Base-by-base conservation (phyloP, 2,329 filamentous ascomycete species). In the Aspergillus carbonarius region DNA sequence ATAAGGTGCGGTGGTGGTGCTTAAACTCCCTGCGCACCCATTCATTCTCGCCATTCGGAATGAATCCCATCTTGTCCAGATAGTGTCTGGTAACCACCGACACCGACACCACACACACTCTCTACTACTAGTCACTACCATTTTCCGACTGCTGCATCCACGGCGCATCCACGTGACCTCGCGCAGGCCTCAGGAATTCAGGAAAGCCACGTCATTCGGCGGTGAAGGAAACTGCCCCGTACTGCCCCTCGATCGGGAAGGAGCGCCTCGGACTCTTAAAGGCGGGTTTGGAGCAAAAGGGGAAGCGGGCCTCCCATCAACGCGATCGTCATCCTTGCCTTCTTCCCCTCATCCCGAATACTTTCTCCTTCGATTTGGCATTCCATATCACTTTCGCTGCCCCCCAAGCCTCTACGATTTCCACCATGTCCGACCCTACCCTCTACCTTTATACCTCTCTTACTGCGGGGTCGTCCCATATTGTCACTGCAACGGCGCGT, bases 371-470 rank as follows among this genome's bases (percentile, higher is more conserved):
- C 37, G 39, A 18, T 34, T 7, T 18, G 20, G 32, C 27, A 8
- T 17, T 32, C 47, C 10, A 8, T 15, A 20, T 32, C 40, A 18
- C 17, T 9, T 37, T 35, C 20, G 8, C 34, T 37, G 17, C 27
- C 9, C 17, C 15, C 48, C 54, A 56, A 32, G 2, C 9, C 9
- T 2, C 30, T 32, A 32, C 30, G 30, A 32, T 10, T 10, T 2
- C 30, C 30, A 32, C 15, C 47, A 74, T 76, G 75, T 67, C 75
- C 48, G 77, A 78, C 60, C 85, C 88, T 50, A 81, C 88, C 27
- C 87, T 99, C 62, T 99, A 95, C 80, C 89, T 99, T 69, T 97
- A 96, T 80, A 98, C 95, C 60, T 98, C 93, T 54, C 84, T 99
- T 57, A 98, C 95, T 18, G 91, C 95, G 59, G 95, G 95, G 64